phyloP scores from a whole-genome alignment of 1,284 basidiomycete genomes.

The Ceratorhiza oryzae-sativae region DNA sequence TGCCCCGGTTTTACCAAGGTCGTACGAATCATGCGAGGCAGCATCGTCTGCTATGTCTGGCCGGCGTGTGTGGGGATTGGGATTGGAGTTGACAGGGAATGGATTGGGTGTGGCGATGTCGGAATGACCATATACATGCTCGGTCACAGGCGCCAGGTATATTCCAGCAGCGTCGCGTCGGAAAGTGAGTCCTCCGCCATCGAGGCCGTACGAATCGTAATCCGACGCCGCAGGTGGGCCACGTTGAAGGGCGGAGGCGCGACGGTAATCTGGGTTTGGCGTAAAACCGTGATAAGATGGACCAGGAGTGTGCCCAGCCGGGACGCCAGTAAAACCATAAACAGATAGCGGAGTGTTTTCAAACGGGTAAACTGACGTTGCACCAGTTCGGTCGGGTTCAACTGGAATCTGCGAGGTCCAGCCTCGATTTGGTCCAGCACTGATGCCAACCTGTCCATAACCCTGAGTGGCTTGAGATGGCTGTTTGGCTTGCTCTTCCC shows the following conservation, averaged over 20 bases:
- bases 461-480: background rate
- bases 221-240: slow-evolving; percentile 4
- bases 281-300: slow-evolving; percentile 3
- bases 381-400: background rate
- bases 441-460: background rate
- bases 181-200: slow-evolving; percentile 23
- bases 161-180: slow-evolving; percentile 3
- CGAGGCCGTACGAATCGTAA: slow-evolving; percentile 9
- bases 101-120: slow-evolving; percentile 20
- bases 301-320: background rate
- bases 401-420: background rate
- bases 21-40: slow-evolving; percentile 12
- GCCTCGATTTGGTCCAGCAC: background rate
- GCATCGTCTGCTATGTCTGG: background rate
- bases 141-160: background rate
- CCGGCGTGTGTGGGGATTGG: background rate
- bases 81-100: background rate
- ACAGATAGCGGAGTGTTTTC: background rate
- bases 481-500: background rate
- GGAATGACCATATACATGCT: background rate
- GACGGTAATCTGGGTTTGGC: background rate
- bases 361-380: background rate
- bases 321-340: background rate
- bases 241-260: slow-evolving; percentile 17
- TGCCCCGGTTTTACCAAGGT: background rate